Evolutionary conservation across 2,329 filamentous ascomycete genomes (phyloP).

Genomic region (Arthrobotrys conoides): DNA sequence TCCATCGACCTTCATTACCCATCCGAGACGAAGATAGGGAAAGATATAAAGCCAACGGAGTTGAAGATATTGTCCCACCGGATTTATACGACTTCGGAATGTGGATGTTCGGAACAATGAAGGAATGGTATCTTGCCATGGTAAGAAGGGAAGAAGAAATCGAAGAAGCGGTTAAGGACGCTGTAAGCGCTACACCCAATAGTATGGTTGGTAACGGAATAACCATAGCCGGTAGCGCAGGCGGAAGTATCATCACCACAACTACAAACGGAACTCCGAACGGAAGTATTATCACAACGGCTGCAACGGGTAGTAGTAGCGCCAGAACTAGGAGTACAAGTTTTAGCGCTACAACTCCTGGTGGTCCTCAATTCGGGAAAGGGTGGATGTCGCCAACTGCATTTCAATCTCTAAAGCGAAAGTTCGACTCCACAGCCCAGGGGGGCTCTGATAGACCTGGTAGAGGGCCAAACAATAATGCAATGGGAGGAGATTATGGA

Average conservation of each 20-base stretch:
- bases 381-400: slow-evolving; percentile 15
- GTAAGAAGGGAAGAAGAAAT: slow-evolving; percentile 55
- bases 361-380: neutral
- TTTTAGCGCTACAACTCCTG: slow-evolving; percentile 36
- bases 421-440: too few species aligned
- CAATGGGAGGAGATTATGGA: slow-evolving; percentile 27
- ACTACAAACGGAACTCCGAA: neutral
- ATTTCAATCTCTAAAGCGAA: slow-evolving; percentile 28
- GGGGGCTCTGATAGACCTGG: too few species aligned
- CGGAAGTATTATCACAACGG: slow-evolving; percentile 10
- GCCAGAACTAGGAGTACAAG: slow-evolving; percentile 51
- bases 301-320: slow-evolving; percentile 12
- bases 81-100: slow-evolving; percentile 57
- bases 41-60: slow-evolving; percentile 44
- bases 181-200: slow-evolving; percentile 35
- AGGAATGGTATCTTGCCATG: slow-evolving; percentile 60
- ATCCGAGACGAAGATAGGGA: slow-evolving; percentile 51
- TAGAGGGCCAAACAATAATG: neutral
- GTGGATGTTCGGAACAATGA: slow-evolving; percentile 60
- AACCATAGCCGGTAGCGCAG: neutral
- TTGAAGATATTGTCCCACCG: slow-evolving; percentile 38
- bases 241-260: slow-evolving; percentile 29
- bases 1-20: slow-evolving; percentile 18
- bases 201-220: slow-evolving; percentile 3
- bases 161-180: slow-evolving; percentile 52